These are phyloP conservation scores for Nannochloris sp. DNA, from an alignment of 139 green algal species.

Conservation along the genomic window DNA sequence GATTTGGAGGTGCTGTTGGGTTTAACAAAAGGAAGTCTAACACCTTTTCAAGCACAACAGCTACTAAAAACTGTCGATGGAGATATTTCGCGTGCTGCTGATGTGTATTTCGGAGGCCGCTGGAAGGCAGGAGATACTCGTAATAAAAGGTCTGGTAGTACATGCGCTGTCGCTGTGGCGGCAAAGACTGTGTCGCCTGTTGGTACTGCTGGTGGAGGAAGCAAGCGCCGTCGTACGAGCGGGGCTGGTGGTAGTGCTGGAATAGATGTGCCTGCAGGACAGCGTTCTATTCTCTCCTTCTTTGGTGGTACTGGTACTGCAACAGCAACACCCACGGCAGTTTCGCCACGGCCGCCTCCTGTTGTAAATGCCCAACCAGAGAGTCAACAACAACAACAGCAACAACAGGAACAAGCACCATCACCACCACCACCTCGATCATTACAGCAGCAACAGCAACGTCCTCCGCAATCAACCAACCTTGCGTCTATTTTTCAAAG, in stretches of 20 bases:
- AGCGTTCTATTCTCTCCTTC: conserved; percentile 23
- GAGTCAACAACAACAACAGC: neutral
- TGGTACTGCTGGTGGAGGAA: too few relatives aligned
- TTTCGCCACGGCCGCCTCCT: neutral
- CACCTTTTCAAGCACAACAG: neutral
- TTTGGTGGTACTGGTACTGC: neutral
- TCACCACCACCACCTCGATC: neutral
- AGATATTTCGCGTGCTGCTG: neutral
- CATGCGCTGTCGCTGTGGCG: too few relatives aligned
- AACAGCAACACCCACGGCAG: conserved; percentile 10
- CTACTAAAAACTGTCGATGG: neutral
- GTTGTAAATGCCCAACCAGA: neutral
- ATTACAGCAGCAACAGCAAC: neutral
- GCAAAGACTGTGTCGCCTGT: too few relatives aligned
- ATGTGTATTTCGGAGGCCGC: neutral
- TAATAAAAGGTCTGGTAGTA: too few relatives aligned
- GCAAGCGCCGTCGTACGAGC: too few relatives aligned
- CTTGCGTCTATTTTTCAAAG: neutral
- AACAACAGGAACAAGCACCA: neutral
- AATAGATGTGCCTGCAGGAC: too few relatives aligned
- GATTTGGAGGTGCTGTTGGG: neutral
- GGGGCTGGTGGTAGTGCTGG: too few relatives aligned
- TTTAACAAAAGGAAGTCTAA: neutral
- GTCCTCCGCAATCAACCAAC: neutral
- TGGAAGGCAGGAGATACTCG: neutral